Evolutionary conservation across 805 yeast species (phyloP), one percentile per base, ranked within the genome.

Genomic region (Candida dendrica): DNA sequence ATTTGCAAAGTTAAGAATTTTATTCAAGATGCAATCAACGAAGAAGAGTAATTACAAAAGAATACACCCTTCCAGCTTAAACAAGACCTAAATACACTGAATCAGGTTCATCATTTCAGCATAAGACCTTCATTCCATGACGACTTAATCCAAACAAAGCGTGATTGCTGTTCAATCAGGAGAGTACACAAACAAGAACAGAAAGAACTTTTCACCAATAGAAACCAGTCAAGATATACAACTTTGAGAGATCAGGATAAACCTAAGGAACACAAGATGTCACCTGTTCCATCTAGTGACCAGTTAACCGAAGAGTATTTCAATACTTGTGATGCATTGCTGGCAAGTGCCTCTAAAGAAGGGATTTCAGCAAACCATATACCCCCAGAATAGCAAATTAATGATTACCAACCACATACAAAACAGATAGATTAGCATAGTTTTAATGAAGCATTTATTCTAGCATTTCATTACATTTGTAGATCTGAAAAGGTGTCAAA

Each of bases 321-420:
- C 40, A 38, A 36, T 8, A 45, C 42, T 26, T 49, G 43, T 38
- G 41, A 45, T 29, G 48, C 48, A 27, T 27, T 27, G 13, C 30
- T 27, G 30, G 30, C 30, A 27, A 27, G 24, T 22, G 24, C 24
- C 8, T 6, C 24, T 22, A 22, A 22, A 22, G 24, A 22, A 22
- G 24, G 8, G 8, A 8, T 6, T 22, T 22, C 24, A 22, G 6
- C 24, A 22, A 22, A 8, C 6, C 24, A 22, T 6, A 22, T 22
- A 27, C 30, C 30, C 8, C 30, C 5, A 8, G 13, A 4, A 27
- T 27, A 8, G 10, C 8, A 27, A 22, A 22, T 22, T 22, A 22
- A 22, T 22, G 8, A 22, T 22, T 22, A 22, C 6, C 8, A 22
- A 22, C 24, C 24, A 22, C 24, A 22, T 22, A 22, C 24, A 22